Percentiles rank a stretch among this genome's conserved stretches.
phyloP scores from a whole-genome alignment of 768 basidiomycete species.

The Leccinum aurantiacum region DNA sequence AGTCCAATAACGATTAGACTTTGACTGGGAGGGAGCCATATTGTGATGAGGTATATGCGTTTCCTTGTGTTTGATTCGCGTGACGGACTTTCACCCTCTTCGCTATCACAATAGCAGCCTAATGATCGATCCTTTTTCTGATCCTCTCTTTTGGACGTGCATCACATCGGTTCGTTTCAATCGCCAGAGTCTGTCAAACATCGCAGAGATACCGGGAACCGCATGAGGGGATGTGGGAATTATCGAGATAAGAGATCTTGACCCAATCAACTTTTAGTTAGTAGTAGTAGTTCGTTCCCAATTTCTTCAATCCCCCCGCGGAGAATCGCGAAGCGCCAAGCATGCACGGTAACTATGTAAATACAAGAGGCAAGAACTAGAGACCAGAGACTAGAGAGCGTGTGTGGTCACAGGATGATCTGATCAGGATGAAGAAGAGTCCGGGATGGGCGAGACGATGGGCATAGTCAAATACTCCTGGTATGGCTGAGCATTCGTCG shows the following conservation, averaged over 20 bases:
- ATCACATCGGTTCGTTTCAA: background rate
- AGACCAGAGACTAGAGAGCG: background rate
- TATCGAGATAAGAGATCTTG: too few relatives aligned
- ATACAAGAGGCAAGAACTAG: background rate
- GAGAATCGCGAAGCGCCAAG: background rate
- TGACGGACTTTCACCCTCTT: too few relatives aligned
- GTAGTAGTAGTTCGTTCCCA: too few relatives aligned
- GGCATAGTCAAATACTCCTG: conserved; percentile 16
- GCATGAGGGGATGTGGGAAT: too few relatives aligned
- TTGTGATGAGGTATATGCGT: background rate
- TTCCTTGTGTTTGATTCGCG: background rate
- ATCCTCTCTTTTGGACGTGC: background rate
- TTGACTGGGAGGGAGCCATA: background rate
- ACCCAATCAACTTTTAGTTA: too few relatives aligned
- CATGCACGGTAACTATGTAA: background rate
- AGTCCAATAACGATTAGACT: background rate
- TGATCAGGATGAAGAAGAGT: background rate
- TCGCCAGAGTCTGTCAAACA: too few relatives aligned
- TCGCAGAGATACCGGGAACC: too few relatives aligned
- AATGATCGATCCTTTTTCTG: background rate
- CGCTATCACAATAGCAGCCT: too few relatives aligned
- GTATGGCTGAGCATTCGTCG: conserved; percentile 37
- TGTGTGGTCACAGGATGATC: background rate
- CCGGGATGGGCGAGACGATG: background rate
- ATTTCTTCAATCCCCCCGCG: background rate